Evolutionary conservation across 2,329 filamentous ascomycete species (phyloP), one percentile per base, ranked within the genome.

Genomic region (Beauveria australis): DNA sequence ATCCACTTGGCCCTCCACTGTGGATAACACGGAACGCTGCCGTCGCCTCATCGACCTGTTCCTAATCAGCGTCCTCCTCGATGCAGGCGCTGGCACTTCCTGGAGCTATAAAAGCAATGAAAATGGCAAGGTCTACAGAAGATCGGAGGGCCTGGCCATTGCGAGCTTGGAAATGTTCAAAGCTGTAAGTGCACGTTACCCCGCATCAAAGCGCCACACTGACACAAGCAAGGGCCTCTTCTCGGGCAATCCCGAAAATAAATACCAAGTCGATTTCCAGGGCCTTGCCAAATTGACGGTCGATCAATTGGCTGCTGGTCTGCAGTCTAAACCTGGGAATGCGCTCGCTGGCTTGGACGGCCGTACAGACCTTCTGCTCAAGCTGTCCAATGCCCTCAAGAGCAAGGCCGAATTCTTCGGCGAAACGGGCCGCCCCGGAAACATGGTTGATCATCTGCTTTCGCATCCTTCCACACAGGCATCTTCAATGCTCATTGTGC

Each of bases 31-130:
- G 61, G 89, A 93, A 74, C 84, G 86, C 64, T 90, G 88, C 62
- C 86, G 89, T 64, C 83, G 90, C 64, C 75, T 93, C 63, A 81
- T 93, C 62, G 89, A 92, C 67, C 80, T 93, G 41, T 92, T 92
- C 75, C 77, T 92, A 47, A 71, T 94, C 64, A 93, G 90, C 54
- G 90, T 94, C 8, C 78, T 95, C 54, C 81, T 95, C 9, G 90
- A 95, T 70, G 91, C 94, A 5, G 94, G 94, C 46, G 92, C 94
- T 2, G 94, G 94, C 46, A 93, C 86, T 3, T 82, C 85, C 66
- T 99, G 94, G 94, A 88, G 86, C 66, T 99, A 96, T 77, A 94
- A 90, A 78, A 96, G 91, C 71, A 87, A 87, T 64, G 92, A 96
- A 70, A 95, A 92, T 65, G 91, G 90, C 61, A 88, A 87, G 64